phyloP scores from a whole-genome alignment of 495 filamentous ascomycete species.

The Oidiodendron maius region DNA sequence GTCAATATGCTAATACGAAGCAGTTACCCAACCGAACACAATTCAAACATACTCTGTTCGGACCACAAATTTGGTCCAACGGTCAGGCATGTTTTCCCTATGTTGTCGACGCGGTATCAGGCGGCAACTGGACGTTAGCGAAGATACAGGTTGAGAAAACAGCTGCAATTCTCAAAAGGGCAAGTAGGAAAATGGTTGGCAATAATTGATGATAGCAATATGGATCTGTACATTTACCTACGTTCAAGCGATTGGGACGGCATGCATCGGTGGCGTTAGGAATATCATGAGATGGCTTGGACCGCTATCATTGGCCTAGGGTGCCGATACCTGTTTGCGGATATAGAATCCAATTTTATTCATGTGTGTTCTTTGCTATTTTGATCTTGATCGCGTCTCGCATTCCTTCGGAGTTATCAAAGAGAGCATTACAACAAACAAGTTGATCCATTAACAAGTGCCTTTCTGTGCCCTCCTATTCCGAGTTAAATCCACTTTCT shows the following conservation, averaged over 20 bases:
- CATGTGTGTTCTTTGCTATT: neutral
- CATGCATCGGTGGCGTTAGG: neutral
- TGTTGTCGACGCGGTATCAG: conserved; percentile 74
- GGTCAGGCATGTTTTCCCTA: conserved; percentile 76
- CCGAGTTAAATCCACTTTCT: too few relatives aligned
- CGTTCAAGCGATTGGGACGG: neutral
- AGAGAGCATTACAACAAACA: too few relatives aligned
- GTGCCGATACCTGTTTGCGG: too few relatives aligned
- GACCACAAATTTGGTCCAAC: conserved; percentile 72
- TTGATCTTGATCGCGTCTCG: too few relatives aligned
- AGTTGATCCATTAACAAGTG: too few relatives aligned
- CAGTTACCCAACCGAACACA: conserved; percentile 84
- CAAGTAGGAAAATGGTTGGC: conserved; percentile 49
- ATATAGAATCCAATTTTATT: too few relatives aligned
- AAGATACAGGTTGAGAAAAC: conserved; percentile 67
- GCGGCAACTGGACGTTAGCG: conserved; percentile 62
- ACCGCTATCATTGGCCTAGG: too few relatives aligned
- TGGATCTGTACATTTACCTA: neutral
- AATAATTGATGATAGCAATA: neutral
- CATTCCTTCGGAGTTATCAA: too few relatives aligned
- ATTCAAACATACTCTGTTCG: conserved; percentile 91
- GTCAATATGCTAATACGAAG: conserved; percentile 8
- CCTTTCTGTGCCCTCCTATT: too few relatives aligned
- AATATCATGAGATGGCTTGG: neutral
- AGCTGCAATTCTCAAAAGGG: conserved; percentile 59